Evolutionary conservation across 169 alveolate genomes (phyloP).

Genomic region (Plasmodium gaboni): DNA sequence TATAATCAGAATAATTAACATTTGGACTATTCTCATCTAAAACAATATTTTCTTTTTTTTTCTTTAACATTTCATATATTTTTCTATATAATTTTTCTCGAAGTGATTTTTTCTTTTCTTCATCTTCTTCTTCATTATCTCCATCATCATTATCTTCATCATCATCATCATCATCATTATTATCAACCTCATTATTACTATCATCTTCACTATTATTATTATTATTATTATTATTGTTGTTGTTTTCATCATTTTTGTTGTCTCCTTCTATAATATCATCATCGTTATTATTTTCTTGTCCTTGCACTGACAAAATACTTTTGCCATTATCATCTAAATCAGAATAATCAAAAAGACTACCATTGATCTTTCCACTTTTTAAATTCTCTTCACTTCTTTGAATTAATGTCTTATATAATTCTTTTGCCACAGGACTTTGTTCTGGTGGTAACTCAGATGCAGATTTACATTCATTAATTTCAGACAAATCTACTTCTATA

Average conservation of each 20-base stretch:
- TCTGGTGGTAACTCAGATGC: neutral
- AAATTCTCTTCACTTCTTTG: conserved; percentile 10
- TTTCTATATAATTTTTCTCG: neutral
- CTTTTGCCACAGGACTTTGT: conserved; percentile 34
- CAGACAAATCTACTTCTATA: conserved; percentile 25
- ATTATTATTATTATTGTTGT: neutral
- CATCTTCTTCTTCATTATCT: neutral
- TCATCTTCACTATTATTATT: neutral
- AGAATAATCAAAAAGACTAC: neutral
- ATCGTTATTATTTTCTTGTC: no score
- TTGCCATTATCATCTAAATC: neutral
- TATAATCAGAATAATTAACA: neutral
- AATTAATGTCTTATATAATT: conserved; percentile 4
- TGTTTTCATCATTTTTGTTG: neutral
- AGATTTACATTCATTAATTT: conserved; percentile 21
- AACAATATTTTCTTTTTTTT: neutral
- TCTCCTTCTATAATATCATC: neutral
- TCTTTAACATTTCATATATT: neutral
- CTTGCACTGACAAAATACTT: no score
- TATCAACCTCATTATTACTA: neutral
- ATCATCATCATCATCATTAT: neutral
- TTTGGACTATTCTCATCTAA: neutral
- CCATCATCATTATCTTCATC: neutral
- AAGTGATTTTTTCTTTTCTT: neutral
- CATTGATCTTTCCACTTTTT: neutral